Percentiles rank a stretch among this genome's conserved stretches.
Evolutionary conservation across 371 early-diverging fungal genomes (phyloP).

Genomic region (Sanchytrium tribonematis): DNA sequence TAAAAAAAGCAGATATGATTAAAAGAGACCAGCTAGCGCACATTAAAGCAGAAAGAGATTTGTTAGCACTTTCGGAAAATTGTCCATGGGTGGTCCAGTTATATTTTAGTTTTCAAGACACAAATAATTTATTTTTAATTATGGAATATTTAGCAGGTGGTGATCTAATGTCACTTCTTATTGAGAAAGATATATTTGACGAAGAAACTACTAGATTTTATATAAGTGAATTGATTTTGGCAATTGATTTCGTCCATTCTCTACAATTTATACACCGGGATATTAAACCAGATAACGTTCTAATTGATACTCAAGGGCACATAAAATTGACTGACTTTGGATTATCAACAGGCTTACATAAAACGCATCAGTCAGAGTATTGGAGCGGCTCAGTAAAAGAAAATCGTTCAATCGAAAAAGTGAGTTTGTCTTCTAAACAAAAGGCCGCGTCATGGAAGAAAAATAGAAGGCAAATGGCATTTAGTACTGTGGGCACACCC

Average conservation of each 20-base stretch:
- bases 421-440: background rate
- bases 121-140: constrained; percentile 70
- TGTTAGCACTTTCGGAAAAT: constrained; percentile 65
- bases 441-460: constrained; percentile 3
- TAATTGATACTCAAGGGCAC: constrained; percentile 11
- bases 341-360: constrained; percentile 90
- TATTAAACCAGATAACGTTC: constrained; percentile 16
- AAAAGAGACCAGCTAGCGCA: constrained; percentile 87
- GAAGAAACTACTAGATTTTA: constrained; percentile 91
- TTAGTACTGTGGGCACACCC: constrained; percentile 69
- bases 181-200: constrained; percentile 78
- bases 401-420: background rate
- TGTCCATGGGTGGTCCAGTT: constrained; percentile 96
- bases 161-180: constrained; percentile 81
- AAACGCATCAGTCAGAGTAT: constrained; percentile 69
- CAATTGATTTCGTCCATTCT: constrained; percentile 76
- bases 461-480: constrained; percentile 3
- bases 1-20: constrained; percentile 83
- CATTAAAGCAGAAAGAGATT: constrained; percentile 86
- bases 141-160: constrained; percentile 96
- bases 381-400: constrained; percentile 33
- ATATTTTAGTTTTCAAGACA: constrained; percentile 83
- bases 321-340: constrained; percentile 80
- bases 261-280: constrained; percentile 87
- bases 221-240: constrained; percentile 84